A percentile compares a stretch with the other conserved stretches of the same genome.
phyloP scores from a whole-genome alignment of 1,284 basidiomycete genomes.

The Irpex lacteus region DNA sequence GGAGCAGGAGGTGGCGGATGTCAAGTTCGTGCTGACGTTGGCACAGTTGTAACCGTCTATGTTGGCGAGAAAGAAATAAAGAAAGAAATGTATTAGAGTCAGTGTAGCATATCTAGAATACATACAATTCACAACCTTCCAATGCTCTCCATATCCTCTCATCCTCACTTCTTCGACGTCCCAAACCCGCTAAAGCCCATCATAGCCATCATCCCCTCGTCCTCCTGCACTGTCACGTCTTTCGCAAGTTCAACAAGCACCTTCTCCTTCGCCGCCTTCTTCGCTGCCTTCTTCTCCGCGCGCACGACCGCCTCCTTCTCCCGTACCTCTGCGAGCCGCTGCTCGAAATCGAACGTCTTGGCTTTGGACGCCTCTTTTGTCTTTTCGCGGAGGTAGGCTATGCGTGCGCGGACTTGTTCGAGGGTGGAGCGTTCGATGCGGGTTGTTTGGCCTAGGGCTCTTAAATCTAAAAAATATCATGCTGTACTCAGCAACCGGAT shows the following conservation, averaged over 20 bases:
- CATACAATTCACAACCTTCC: slow-evolving; percentile 18
- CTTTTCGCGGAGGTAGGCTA: slow-evolving; percentile 84
- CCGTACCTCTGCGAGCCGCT: slow-evolving; percentile 82
- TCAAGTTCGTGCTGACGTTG: slow-evolving; percentile 74
- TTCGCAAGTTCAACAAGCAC: slow-evolving; percentile 61
- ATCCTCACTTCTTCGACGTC: slow-evolving; percentile 70
- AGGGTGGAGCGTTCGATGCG: slow-evolving; percentile 88
- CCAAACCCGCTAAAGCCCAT: slow-evolving; percentile 97
- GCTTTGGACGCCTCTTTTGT: slow-evolving; percentile 78
- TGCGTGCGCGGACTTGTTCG: slow-evolving; percentile 87
- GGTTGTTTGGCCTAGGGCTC: slow-evolving; percentile 92
- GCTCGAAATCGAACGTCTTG: slow-evolving; percentile 91
- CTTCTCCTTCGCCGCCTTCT: slow-evolving; percentile 71
- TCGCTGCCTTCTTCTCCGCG: slow-evolving; percentile 68
- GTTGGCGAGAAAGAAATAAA: slow-evolving; percentile 15
- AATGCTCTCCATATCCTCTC: slow-evolving; percentile 2
- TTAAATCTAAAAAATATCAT: slow-evolving; percentile 61
- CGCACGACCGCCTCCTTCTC: slow-evolving; percentile 64
- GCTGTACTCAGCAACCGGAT: background rate
- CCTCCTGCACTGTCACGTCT: slow-evolving; percentile 44
- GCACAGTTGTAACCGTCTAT: slow-evolving; percentile 37
- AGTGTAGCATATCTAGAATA: slow-evolving; percentile 29
- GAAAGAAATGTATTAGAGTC: slow-evolving; percentile 32
- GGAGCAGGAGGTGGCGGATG: slow-evolving; percentile 85
- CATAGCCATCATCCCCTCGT: slow-evolving; percentile 72